Conservation (phyloP, 805 yeast genomes). For the Saccharomycopsis schoenii region DNA sequence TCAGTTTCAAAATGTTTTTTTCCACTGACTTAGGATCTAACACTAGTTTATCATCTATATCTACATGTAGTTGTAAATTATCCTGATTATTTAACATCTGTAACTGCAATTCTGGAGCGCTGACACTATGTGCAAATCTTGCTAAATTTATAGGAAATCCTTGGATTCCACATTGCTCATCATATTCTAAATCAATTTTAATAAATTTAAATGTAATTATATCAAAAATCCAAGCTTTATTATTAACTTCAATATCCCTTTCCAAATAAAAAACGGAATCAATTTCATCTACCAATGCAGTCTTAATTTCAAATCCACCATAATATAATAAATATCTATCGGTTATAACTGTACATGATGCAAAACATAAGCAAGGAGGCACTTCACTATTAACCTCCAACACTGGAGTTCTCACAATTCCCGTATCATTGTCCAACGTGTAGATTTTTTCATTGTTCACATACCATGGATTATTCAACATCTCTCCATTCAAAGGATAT, state of each 20-base stretch:
- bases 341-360: slow-evolving; percentile 40
- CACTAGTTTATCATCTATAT: neutral
- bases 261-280: slow-evolving; percentile 24
- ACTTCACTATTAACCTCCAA: slow-evolving; percentile 28
- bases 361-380: slow-evolving; percentile 45
- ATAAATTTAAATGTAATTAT: slow-evolving; percentile 37
- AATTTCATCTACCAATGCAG: slow-evolving; percentile 23
- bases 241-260: slow-evolving; percentile 39
- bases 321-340: slow-evolving; percentile 48
- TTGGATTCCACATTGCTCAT: slow-evolving; percentile 3
- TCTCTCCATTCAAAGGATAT: slow-evolving; percentile 33
- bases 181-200: slow-evolving; percentile 22
- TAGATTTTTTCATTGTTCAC: slow-evolving; percentile 31
- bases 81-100: neutral
- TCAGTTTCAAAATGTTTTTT: neutral
- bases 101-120: slow-evolving; percentile 3
- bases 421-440: slow-evolving; percentile 32
- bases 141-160: slow-evolving; percentile 6
- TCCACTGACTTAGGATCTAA: neutral
- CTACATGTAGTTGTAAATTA: neutral
- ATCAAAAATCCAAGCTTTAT: slow-evolving; percentile 53
- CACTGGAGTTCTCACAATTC: slow-evolving; percentile 22
- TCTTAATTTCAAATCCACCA: slow-evolving; percentile 55
- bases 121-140: slow-evolving; percentile 13
- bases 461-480: slow-evolving; percentile 34